A percentile compares a stretch with the other conserved stretches of the same genome.
These are phyloP conservation scores for Piper longum DNA, from an alignment of 164 flowering plant species.

Conservation along the genomic window DNA sequence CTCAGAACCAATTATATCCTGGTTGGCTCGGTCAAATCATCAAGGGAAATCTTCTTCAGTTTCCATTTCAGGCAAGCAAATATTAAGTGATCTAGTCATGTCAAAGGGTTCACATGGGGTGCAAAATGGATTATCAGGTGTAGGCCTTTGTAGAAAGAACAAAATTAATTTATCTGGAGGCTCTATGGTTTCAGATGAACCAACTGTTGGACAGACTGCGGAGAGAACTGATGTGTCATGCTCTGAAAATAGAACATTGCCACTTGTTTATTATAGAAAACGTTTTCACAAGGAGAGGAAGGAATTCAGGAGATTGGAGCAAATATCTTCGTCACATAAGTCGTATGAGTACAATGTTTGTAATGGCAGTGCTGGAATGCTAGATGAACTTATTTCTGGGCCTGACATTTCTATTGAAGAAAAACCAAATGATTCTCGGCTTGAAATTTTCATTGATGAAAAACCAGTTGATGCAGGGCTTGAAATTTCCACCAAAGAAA, in stretches of 20 bases:
- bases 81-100: constrained; percentile 4
- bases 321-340: constrained; percentile 8
- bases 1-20: constrained; percentile 78
- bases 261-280: constrained; percentile 67
- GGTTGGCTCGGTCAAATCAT: constrained; percentile 60
- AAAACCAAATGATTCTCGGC: too few relatives aligned
- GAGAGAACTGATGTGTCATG: constrained; percentile 14
- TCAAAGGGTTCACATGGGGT: constrained; percentile 16
- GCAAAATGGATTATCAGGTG: constrained; percentile 8
- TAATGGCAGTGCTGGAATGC: constrained; percentile 11
- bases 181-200: constrained; percentile 10
- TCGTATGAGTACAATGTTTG: constrained; percentile 14
- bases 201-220: constrained; percentile 9
- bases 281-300: constrained; percentile 30
- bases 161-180: constrained; percentile 8
- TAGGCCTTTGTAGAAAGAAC: constrained; percentile 9
- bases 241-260: constrained; percentile 19
- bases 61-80: constrained; percentile 27
- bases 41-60: constrained; percentile 39
- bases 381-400: constrained; percentile 6
- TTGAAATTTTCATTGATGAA: too few relatives aligned
- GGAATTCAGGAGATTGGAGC: constrained; percentile 7
- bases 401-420: too few relatives aligned
- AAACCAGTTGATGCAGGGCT: constrained; percentile 4
- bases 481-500: constrained; percentile 7